Evolutionary conservation across 78 protist species (phyloP).

Genomic region (Fonticula alba): DNA sequence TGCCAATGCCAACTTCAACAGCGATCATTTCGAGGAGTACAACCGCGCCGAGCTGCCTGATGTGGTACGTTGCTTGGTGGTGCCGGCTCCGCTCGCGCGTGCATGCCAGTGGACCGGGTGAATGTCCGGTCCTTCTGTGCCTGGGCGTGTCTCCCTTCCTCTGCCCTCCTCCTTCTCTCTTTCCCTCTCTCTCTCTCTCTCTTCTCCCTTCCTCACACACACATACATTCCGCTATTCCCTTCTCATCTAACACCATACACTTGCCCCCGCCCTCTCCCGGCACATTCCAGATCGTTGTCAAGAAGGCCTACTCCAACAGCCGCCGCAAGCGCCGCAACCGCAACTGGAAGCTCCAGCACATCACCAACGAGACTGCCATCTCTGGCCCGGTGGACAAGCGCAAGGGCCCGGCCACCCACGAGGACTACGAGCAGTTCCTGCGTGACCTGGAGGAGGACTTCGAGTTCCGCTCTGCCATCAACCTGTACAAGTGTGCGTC

Average conservation of each 20-base stretch:
- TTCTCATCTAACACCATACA: too few relatives aligned
- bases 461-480: slow-evolving; percentile 37
- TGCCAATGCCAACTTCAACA: slow-evolving; percentile 27
- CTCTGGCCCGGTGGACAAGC: neutral
- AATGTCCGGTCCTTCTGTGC: too few relatives aligned
- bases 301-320: slow-evolving; percentile 48
- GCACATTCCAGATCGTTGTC: too few relatives aligned
- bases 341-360: slow-evolving; percentile 23
- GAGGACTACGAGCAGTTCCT: slow-evolving; percentile 41
- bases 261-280: too few relatives aligned
- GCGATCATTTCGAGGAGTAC: slow-evolving; percentile 18
- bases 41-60: slow-evolving; percentile 30
- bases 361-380: neutral
- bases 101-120: too few relatives aligned
- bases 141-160: too few relatives aligned
- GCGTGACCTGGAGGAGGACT: slow-evolving; percentile 64
- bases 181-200: too few relatives aligned
- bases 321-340: slow-evolving; percentile 1
- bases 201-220: too few relatives aligned
- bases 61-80: too few relatives aligned
- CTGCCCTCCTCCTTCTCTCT: too few relatives aligned
- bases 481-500: slow-evolving; percentile 14
- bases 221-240: too few relatives aligned
- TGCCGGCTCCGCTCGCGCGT: too few relatives aligned
- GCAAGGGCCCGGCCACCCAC: slow-evolving; percentile 7